Evolutionary conservation across 2,329 filamentous ascomycete genomes (phyloP).

Genomic region (Chaetoscypha palmicola): DNA sequence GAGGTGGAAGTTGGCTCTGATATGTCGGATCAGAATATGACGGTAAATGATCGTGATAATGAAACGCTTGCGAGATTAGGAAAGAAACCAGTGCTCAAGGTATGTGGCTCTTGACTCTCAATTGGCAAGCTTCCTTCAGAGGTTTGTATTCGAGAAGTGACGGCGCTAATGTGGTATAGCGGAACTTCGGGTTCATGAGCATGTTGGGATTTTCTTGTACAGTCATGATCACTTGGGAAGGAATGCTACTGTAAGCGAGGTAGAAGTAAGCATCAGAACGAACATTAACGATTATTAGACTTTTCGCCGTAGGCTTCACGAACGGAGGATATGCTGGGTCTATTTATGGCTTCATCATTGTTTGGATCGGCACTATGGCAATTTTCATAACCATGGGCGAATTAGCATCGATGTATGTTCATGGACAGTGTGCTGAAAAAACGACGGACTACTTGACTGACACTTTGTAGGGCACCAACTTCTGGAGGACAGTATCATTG

Average conservation of each 20-base stretch:
- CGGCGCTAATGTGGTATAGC: conserved; percentile 12
- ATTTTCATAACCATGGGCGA: conserved; percentile 19
- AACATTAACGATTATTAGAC: conserved; percentile 26
- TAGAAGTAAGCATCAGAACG: not conserved
- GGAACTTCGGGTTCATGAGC: conserved; percentile 35
- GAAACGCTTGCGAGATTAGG: conserved; percentile 5
- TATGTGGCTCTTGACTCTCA: too few relatives aligned
- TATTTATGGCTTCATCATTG: conserved; percentile 33
- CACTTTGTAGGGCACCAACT: conserved; percentile 39
- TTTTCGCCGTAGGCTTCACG: not conserved
- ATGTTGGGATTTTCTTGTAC: conserved; percentile 37
- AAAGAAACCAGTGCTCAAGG: conserved; percentile 12
- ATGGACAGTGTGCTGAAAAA: too few relatives aligned
- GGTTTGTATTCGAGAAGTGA: too few relatives aligned
- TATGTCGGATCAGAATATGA: not conserved
- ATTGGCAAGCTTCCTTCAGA: too few relatives aligned
- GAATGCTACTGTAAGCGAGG: conserved; percentile 16
- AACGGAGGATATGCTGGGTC: conserved; percentile 29
- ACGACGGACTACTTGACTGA: not conserved
- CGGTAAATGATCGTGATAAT: conserved; percentile 6
- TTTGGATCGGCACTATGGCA: conserved; percentile 24
- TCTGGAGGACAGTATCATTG: conserved; percentile 52
- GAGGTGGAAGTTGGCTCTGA: not conserved
- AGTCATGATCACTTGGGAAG: conserved; percentile 38
- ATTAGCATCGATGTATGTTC: conserved; percentile 23